A percentile compares a stretch with the other conserved stretches of the same genome.
Conservation (phyloP, 129 eudicot species). For the Flaveria bidentis region DNA sequence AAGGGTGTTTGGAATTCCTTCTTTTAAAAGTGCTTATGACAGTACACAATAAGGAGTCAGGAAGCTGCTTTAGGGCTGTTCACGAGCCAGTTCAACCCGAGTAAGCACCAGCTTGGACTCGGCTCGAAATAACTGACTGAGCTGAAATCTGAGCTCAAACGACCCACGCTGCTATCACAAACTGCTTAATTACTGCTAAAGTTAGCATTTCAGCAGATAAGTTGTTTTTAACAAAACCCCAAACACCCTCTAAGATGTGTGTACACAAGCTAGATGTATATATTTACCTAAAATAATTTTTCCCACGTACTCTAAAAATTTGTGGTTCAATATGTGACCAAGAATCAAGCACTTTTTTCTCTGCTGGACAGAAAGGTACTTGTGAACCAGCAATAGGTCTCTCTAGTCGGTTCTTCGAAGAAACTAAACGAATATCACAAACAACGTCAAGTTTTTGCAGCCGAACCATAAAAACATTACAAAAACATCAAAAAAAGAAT, state of each 20-base stretch:
- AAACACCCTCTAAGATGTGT: background rate
- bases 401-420: constrained; percentile 59
- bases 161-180: background rate
- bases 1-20: too few species aligned
- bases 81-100: background rate
- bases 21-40: too few species aligned
- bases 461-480: background rate
- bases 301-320: constrained; percentile 70
- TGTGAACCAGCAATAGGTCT: constrained; percentile 91
- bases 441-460: constrained; percentile 20
- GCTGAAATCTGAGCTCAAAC: background rate
- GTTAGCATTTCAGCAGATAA: background rate
- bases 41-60: background rate
- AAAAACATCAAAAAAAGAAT: background rate
- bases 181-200: background rate
- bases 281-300: constrained; percentile 63
- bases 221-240: background rate
- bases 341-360: constrained; percentile 67
- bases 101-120: background rate
- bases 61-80: background rate
- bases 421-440: constrained; percentile 46
- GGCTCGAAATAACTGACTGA: background rate
- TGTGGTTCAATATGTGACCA: constrained; percentile 83
- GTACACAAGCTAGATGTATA: background rate
- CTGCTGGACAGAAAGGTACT: constrained; percentile 76